These are phyloP conservation scores for Stachybotrys elegans DNA, from an alignment of 2,329 filamentous ascomycete species.

Conservation along the genomic window DNA sequence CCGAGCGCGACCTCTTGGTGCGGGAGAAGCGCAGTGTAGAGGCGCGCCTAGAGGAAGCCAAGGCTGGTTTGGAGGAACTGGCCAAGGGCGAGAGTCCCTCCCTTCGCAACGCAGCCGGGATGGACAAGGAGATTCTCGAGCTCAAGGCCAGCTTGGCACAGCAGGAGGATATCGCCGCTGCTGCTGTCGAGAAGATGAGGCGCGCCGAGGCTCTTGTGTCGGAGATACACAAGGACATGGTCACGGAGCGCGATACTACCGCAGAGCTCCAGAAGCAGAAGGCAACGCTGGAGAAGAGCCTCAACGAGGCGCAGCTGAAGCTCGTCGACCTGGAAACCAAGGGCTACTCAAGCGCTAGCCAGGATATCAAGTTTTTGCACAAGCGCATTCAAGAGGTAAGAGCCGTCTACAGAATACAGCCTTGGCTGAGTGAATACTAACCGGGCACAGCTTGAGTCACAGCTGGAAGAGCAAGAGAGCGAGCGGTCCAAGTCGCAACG, in stretches of 20 bases:
- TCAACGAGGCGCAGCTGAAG: conserved; percentile 85
- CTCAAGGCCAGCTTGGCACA: conserved; percentile 85
- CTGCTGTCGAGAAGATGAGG: conserved; percentile 95
- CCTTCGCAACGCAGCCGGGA: conserved; percentile 80
- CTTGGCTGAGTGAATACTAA: conserved; percentile 11
- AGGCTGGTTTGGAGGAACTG: conserved; percentile 81
- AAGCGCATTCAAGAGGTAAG: conserved; percentile 92
- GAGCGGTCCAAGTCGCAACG: conserved; percentile 77
- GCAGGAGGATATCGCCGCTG: conserved; percentile 86
- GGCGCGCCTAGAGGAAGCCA: conserved; percentile 78
- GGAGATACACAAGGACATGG: conserved; percentile 91
- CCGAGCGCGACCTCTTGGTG: conserved; percentile 77
- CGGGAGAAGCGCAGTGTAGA: conserved; percentile 91
- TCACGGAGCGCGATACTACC: conserved; percentile 75
- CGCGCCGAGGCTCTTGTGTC: conserved; percentile 80
- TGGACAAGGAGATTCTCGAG: conserved; percentile 84
- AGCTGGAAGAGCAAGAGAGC: conserved; percentile 77
- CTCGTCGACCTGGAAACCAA: conserved; percentile 95
- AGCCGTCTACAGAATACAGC: conserved; percentile 8
- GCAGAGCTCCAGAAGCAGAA: conserved; percentile 85
- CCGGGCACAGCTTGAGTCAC: conserved; percentile 68
- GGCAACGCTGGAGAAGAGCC: conserved; percentile 77
- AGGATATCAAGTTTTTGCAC: conserved; percentile 92
- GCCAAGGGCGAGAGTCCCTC: conserved; percentile 80
- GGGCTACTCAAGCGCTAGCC: conserved; percentile 88